These are phyloP conservation scores for Saraca asoca DNA, from an alignment of 331 rosid species.

Conservation along the genomic window DNA sequence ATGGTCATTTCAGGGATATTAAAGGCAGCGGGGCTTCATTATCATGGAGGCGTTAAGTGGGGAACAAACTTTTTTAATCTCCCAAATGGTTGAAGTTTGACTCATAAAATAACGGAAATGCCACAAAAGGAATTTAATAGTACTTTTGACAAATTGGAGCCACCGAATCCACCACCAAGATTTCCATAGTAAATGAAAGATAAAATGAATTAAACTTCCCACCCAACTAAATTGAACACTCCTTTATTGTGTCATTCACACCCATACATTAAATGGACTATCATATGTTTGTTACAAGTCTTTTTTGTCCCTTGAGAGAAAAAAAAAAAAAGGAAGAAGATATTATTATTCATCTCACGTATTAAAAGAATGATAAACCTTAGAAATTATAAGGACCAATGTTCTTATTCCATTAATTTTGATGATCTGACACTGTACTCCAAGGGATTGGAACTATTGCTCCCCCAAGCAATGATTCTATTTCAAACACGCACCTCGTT, in stretches of 20 bases:
- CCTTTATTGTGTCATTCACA: conserved; percentile 28
- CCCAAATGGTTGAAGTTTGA: conserved; percentile 60
- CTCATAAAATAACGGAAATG: conserved; percentile 34
- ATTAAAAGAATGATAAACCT: too few relatives aligned
- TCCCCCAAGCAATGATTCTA: too few relatives aligned
- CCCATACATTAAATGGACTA: conserved; percentile 43
- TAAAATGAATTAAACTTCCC: conserved; percentile 5
- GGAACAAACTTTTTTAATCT: conserved; percentile 58
- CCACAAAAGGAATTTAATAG: conserved; percentile 31
- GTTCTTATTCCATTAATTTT: too few relatives aligned
- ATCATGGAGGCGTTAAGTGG: conserved; percentile 54
- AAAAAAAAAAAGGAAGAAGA: too few relatives aligned
- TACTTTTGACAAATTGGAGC: conserved; percentile 52
- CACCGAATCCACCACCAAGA: conserved; percentile 47
- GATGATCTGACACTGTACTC: too few relatives aligned
- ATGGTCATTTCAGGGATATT: conserved; percentile 17
- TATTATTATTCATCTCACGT: too few relatives aligned
- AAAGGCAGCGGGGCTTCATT: conserved; percentile 31
- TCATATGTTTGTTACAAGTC: conserved; percentile 17
- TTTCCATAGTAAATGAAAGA: conserved; percentile 48
- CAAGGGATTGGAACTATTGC: too few relatives aligned
- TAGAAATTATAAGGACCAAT: too few relatives aligned
- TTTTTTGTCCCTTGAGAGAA: neutral
- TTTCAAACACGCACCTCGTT: too few relatives aligned
- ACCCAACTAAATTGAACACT: conserved; percentile 41